Evolutionary conservation across 2,329 filamentous ascomycete species (phyloP).

Genomic region (Ceratocystis alfenasii): DNA sequence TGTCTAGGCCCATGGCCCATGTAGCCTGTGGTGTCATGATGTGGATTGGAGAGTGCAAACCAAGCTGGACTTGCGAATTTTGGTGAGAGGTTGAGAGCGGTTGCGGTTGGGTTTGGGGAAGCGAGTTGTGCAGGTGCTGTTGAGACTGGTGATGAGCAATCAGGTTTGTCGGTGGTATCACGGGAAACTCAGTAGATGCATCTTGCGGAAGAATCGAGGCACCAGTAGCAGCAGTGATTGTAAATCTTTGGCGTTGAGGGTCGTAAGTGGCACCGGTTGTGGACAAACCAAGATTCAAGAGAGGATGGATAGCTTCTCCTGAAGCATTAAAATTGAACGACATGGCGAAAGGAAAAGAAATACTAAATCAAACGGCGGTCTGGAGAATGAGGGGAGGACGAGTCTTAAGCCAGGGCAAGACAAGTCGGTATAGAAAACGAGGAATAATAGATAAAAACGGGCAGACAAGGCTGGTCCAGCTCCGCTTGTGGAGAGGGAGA

Average conservation of each 20-base stretch:
- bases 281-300: conserved; percentile 16
- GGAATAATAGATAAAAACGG: conserved; percentile 16
- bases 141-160: conserved; percentile 15
- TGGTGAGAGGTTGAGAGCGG: conserved; percentile 27
- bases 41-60: conserved; percentile 17
- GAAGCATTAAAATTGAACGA: conserved; percentile 22
- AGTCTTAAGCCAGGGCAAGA: conserved; percentile 18
- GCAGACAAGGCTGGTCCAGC: conserved; percentile 7
- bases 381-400: conserved; percentile 16
- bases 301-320: conserved; percentile 18
- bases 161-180: conserved; percentile 14
- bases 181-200: conserved; percentile 25
- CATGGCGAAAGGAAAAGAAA: conserved; percentile 20
- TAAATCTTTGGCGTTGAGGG: conserved; percentile 27
- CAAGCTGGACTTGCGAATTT: conserved; percentile 18
- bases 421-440: conserved; percentile 14
- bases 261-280: conserved; percentile 19
- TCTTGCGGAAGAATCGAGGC: conserved; percentile 11
- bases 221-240: conserved; percentile 14
- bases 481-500: neutral
- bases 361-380: conserved; percentile 18
- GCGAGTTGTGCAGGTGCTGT: conserved; percentile 11
- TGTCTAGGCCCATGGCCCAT: conserved; percentile 44
- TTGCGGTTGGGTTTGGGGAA: conserved; percentile 27
- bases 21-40: conserved; percentile 32